Base-by-base conservation (phyloP, 768 basidiomycete species). In the Mycena venus region DNA sequence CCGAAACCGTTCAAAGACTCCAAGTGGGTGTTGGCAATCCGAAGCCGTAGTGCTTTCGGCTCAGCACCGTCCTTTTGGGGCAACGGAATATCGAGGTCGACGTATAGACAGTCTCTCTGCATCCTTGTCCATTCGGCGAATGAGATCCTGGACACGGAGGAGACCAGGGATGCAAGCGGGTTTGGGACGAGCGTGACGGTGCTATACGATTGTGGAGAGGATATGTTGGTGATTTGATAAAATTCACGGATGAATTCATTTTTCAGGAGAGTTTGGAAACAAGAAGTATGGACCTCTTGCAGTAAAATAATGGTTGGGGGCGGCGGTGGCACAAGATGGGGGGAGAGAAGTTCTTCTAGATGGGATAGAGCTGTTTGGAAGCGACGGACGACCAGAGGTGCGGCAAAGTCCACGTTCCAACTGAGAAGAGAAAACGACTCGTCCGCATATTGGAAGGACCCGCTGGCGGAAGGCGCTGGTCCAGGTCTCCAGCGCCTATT, bases 21-120 rank as follows among this genome's bases (percentile, higher is more conserved):
- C 69, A 90, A 80, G 62, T 90, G 89, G 19, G 88, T 88, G 75
- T 90, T 90, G 12, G 85, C 88, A 25, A 90, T 81, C 27, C 89
- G 85, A 64, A 89, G 34, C 15, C 81, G 81, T 56, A 83, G 79
- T 29, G 80, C 77, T 53, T 75, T 75, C 3, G 76, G 51, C 25
- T 78, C 75, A 32, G 79, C n/a, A n/a, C n/a, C 71, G 15, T 29
- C 73, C 1, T 74, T 78, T 23, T 78, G 70, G 0, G 85, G 80
- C 11, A 81, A 42, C 38, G 80, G 81, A 49, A 89, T 38, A 68
- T 84, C 84, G 53, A 89, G 59, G 77, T 90, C 90, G 69, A 89
- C 85, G 66, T 88, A 84, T 31, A 90, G 72, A 64, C 83, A 89
- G 71, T 85, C 85, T 56, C 90, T 84, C 14, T 77, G 49, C 88